These are phyloP conservation scores for Tolypocladium paradoxum DNA, from an alignment of 2,329 filamentous ascomycete species.

Conservation along the genomic window DNA sequence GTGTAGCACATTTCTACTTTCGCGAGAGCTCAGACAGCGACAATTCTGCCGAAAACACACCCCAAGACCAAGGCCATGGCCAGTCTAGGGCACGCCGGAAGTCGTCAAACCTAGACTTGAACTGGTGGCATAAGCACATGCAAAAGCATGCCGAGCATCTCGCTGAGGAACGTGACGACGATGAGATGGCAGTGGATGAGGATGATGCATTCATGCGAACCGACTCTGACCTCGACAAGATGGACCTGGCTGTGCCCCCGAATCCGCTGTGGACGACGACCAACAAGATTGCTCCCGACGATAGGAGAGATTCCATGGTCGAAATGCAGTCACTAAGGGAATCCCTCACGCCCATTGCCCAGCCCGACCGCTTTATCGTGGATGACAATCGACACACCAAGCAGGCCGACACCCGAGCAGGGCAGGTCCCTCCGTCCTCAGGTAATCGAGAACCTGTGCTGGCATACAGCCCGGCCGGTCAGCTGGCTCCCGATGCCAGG, in stretches of 20 bases:
- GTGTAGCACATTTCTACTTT: conserved; percentile 60
- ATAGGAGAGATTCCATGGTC: conserved; percentile 16
- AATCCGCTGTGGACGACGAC: conserved; percentile 31
- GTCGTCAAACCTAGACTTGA: conserved; percentile 50
- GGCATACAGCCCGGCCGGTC: neutral
- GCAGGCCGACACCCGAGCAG: neutral
- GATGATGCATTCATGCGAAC: conserved; percentile 19
- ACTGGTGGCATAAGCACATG: conserved; percentile 74
- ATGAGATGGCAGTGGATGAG: conserved; percentile 12
- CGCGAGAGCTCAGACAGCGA: conserved; percentile 53
- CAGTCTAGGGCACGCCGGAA: conserved; percentile 36
- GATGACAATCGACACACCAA: conserved; percentile 4
- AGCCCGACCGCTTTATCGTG: conserved; percentile 10
- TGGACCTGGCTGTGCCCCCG: conserved; percentile 28
- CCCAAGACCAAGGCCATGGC: conserved; percentile 15
- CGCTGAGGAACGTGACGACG: conserved; percentile 32
- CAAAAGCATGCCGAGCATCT: conserved; percentile 62
- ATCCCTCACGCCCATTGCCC: conserved; percentile 13
- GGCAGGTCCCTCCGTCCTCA: neutral
- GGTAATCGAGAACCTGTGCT: no score
- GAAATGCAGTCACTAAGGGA: conserved; percentile 10
- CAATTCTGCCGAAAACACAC: conserved; percentile 28
- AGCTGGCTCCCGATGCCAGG: neutral
- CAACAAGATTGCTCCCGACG: conserved; percentile 16
- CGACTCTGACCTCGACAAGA: conserved; percentile 31